phyloP scores from a whole-genome alignment of 2,329 filamentous ascomycete genomes.

The Aspergillus sp. region DNA sequence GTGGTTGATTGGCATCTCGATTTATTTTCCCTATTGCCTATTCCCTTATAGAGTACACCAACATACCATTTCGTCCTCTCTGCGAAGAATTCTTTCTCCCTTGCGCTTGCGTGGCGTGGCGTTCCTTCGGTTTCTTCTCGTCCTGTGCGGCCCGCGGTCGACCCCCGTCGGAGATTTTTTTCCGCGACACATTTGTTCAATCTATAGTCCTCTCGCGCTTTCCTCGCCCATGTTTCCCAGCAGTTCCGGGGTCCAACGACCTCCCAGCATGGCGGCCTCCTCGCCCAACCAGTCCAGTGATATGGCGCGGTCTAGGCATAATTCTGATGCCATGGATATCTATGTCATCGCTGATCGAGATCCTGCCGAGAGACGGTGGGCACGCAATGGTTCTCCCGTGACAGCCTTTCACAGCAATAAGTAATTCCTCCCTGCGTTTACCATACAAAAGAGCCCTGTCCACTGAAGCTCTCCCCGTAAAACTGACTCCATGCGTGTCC shows the following conservation, averaged over 20 bases:
- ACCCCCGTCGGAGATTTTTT: neutral
- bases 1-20: neutral
- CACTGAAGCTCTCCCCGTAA: neutral
- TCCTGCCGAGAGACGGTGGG: conserved; percentile 16
- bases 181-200: neutral
- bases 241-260: conserved; percentile 15
- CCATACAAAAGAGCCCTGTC: no score
- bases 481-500: neutral
- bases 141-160: neutral
- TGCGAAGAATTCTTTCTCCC: neutral
- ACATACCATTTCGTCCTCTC: neutral
- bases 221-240: conserved; percentile 11
- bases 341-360: conserved; percentile 26
- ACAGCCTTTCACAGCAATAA: conserved; percentile 12
- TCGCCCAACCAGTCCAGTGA: conserved; percentile 16
- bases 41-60: no score
- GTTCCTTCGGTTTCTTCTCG: neutral
- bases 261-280: conserved; percentile 11
- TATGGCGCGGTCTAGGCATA: conserved; percentile 23
- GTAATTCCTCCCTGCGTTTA: conserved; percentile 10
- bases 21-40: no score
- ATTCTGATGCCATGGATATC: conserved; percentile 31
- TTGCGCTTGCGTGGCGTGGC: neutral
- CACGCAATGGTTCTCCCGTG: conserved; percentile 23
- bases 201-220: neutral